Evolutionary conservation across 2,329 filamentous ascomycete species (phyloP), one percentile per base, ranked within the genome.

Genomic region (Mycosphaerella sp.): DNA sequence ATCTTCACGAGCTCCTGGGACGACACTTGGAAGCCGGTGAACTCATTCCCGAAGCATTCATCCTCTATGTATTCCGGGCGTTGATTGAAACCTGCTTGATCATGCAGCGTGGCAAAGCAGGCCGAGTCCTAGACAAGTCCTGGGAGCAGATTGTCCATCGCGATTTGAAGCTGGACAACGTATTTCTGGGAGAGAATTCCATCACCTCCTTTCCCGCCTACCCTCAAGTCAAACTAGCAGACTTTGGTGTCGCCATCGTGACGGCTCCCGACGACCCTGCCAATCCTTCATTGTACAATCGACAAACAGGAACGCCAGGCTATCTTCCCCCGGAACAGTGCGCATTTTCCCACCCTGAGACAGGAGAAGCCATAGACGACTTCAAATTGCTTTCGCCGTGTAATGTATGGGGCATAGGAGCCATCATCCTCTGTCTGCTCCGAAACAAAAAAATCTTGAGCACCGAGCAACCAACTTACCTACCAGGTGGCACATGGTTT

Each of bases 101-200:
- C 7, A 50, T 59, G 55, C 21, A 57, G 39, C 48, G 51, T 3
- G 54, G 54, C 4, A 32, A 31, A 8, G 10, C 46, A 2, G 44
- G 14, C 11, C 14, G 34, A n/a, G 12, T 8, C 12, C 2, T 8
- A 10, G 26, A 17, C 1, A 11, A 8, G 34, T 31, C 42, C 2
- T 51, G 51, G 48, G 41, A 50, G 11, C 41, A 59, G 44, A 54
- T 62, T 12, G 49, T 64, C 2, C 63, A 65, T 40, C 48, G 59
- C 2, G 61, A 65, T 42, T 54, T 62, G 32, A 64, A 62, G 44
- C 52, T 51, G 4, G 48, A 39, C 2, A 65, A 63, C 34, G 47
- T 64, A n/a, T 62, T 62, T 38, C 38, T 65, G 6, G 51, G 52
- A 12, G 36, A 45, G 29, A 53, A 56, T 3, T 9, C 14, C 17